These are phyloP conservation scores for Barnettozyma populi DNA, from an alignment of 805 yeast species.

Conservation along the genomic window DNA sequence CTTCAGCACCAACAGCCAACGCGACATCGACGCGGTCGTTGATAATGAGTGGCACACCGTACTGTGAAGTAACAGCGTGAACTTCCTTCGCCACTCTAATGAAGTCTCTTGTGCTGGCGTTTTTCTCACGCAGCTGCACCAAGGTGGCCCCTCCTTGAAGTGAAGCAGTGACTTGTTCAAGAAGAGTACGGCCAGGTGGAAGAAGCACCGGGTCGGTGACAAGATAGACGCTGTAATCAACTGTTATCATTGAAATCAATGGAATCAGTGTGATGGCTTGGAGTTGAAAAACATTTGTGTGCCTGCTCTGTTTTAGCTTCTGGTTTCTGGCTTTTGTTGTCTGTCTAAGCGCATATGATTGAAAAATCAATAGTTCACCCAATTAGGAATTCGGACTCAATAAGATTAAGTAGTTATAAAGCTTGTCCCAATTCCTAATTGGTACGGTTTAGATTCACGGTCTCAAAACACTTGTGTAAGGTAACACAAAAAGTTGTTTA, in stretches of 20 bases:
- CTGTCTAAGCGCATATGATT: not conserved
- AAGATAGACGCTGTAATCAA: constrained; percentile 60
- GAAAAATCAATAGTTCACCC: no score
- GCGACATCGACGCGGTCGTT: constrained; percentile 89
- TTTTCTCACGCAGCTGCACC: constrained; percentile 81
- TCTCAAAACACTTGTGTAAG: no score
- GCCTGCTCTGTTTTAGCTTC: not conserved
- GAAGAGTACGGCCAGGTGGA: constrained; percentile 51
- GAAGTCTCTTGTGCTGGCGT: constrained; percentile 61
- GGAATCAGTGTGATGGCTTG: not conserved
- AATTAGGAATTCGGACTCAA: not conserved
- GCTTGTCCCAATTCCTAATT: no score
- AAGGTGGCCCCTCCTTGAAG: constrained; percentile 70
- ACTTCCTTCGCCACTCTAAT: constrained; percentile 54
- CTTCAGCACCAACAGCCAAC: constrained; percentile 83
- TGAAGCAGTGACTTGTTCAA: constrained; percentile 58
- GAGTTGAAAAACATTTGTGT: not conserved
- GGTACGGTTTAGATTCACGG: no score
- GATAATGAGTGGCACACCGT: constrained; percentile 70
- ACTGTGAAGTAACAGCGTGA: constrained; percentile 53
- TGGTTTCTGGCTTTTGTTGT: not conserved
- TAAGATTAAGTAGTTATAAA: no score
- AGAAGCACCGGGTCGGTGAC: constrained; percentile 78
- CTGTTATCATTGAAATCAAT: not conserved
- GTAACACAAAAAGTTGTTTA: no score